These are phyloP conservation scores for Tulasnella sp. DNA, from an alignment of 768 basidiomycete species.

Conservation along the genomic window DNA sequence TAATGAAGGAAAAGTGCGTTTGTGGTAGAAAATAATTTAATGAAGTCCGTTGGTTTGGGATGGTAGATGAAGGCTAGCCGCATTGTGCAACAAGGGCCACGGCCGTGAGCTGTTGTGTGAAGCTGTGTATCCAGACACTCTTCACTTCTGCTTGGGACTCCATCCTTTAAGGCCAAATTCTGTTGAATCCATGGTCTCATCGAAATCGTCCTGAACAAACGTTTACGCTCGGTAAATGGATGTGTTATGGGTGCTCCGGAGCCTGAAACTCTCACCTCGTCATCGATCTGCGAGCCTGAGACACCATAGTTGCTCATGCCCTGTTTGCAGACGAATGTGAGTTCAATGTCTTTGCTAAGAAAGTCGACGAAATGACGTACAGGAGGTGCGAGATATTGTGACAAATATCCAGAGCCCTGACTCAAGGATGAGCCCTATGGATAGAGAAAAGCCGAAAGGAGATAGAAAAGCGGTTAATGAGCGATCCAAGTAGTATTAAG, in stretches of 20 bases:
- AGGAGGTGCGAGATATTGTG: neutral
- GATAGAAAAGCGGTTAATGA: neutral
- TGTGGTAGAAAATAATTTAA: neutral
- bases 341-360: neutral
- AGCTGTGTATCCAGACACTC: neutral
- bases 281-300: neutral
- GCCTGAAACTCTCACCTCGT: neutral
- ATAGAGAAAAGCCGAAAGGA: neutral
- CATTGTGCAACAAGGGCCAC: neutral
- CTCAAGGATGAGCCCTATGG: neutral
- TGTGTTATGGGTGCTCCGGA: neutral
- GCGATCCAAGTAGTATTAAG: neutral
- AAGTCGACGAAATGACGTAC: neutral
- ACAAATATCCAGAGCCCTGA: neutral
- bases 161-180: constrained; percentile 9
- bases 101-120: neutral
- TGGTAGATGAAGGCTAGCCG: neutral
- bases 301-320: neutral
- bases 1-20: neutral
- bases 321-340: neutral
- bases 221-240: neutral
- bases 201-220: neutral
- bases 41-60: neutral
- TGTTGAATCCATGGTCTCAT: neutral
- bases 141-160: constrained; percentile 7